phyloP scores from a whole-genome alignment of 139 green algal genomes.

The Desmodesmus armatus region DNA sequence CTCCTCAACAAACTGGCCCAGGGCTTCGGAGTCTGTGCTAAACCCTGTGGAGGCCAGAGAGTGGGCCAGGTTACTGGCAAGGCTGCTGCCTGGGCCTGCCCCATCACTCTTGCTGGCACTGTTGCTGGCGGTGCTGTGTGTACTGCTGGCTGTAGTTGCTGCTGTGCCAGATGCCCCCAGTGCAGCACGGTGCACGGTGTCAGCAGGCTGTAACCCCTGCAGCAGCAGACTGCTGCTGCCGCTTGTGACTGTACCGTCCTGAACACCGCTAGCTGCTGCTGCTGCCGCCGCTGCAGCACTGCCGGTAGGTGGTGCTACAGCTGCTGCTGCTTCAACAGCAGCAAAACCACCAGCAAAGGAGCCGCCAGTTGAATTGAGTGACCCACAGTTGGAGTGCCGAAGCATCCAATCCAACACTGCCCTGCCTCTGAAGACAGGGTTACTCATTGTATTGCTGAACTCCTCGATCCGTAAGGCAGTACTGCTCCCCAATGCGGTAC shows the following conservation, averaged over 20 bases:
- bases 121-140: not conserved
- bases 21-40: not conserved
- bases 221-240: too few species aligned
- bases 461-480: not conserved
- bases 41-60: not conserved
- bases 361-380: not conserved
- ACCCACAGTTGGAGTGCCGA: not conserved
- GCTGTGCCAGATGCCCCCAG: too few species aligned
- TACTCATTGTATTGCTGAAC: not conserved
- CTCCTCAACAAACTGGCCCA: not conserved
- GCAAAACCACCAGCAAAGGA: not conserved
- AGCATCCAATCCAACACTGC: constrained; percentile 33
- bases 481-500: not conserved
- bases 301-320: not conserved
- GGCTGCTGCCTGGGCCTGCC: not conserved
- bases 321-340: not conserved
- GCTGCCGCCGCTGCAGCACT: not conserved
- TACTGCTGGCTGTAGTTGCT: too few species aligned
- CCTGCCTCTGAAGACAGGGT: constrained; percentile 7
- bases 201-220: not conserved
- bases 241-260: too few species aligned
- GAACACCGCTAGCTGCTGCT: not conserved
- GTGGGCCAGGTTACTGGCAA: not conserved
- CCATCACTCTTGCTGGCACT: not conserved
- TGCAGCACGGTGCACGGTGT: not conserved